Base-by-base conservation (phyloP, 768 basidiomycete genomes). In the Phlebiopsis flavidoalba region DNA sequence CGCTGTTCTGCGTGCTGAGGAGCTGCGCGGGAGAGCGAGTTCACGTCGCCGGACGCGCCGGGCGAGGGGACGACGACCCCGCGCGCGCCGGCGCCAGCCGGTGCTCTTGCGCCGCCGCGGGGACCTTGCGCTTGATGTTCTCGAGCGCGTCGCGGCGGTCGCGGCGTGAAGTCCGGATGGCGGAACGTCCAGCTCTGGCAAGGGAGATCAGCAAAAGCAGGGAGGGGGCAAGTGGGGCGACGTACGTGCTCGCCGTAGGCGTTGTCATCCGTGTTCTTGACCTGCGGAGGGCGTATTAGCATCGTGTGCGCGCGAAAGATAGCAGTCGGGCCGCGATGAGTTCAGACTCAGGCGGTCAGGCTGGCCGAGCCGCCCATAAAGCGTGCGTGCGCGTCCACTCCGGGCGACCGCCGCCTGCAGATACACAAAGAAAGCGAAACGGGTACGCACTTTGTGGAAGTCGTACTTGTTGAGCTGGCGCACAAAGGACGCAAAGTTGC, bases 381-480 rank as follows among this genome's bases (percentile, higher is more conserved):
- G 24, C 22, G 6, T 26, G 24, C 8, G 21, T 6, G 22, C 33
- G n/a, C n/a, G 12, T 31, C 6, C 22, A 22, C 24, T 22, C 6
- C 22, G 2, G 24, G 24, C 24, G 50, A 24, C 6, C 24, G 45
- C 45, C 45, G 14, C 3, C 17, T 19, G 33, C 50, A 10, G 49
- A 3, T 5, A 15, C 60, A 60, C 31, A 5, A 22, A 31, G 54
- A 46, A 48, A 50, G 59, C 22, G 35, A 33, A 19, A 35, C 21
- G 59, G 12, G 5, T 17, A 61, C 57, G 69, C 37, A 81, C 89
- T 79, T 96, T 96, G 80, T 95, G 94, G 66, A 96, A 96, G 74
- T 95, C 94, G 71, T 96, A 96, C 73, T 95, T 96, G 80, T 96
- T 96, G 36, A 96, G 79, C 73, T 96, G 94, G 10, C 93, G 83